phyloP scores from a whole-genome alignment of 2,329 filamentous ascomycete species.

The Talaromyces albobiverticillius region DNA sequence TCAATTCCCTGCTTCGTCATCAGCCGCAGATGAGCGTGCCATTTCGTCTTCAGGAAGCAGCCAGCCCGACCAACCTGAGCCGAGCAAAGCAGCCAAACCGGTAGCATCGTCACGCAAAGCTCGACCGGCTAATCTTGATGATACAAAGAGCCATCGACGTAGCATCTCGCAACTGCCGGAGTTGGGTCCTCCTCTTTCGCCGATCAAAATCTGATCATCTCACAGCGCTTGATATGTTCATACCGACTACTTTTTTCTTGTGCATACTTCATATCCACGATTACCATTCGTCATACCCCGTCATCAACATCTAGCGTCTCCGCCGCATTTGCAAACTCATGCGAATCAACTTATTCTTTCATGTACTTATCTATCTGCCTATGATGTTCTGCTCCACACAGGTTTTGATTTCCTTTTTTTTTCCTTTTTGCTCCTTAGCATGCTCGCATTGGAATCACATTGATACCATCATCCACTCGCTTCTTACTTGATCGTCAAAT shows the following conservation, averaged over 20 bases:
- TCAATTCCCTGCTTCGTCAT: neutral
- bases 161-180: conserved; percentile 46
- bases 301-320: neutral
- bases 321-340: neutral
- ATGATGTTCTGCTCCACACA: neutral
- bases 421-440: neutral
- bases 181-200: conserved; percentile 46
- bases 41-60: conserved; percentile 65
- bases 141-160: conserved; percentile 27
- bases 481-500: neutral
- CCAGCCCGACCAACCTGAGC: conserved; percentile 37
- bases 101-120: conserved; percentile 7
- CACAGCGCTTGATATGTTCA: neutral
- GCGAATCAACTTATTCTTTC: conserved; percentile 1
- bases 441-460: neutral
- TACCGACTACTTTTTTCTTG: neutral
- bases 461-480: neutral
- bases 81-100: conserved; percentile 27
- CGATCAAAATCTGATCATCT: conserved; percentile 41
- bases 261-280: neutral
- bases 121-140: conserved; percentile 27
- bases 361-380: neutral
- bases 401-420: neutral
- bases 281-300: neutral
- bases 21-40: conserved; percentile 52